phyloP scores from a whole-genome alignment of 2,329 filamentous ascomycete genomes.

The Fusarium udum region DNA sequence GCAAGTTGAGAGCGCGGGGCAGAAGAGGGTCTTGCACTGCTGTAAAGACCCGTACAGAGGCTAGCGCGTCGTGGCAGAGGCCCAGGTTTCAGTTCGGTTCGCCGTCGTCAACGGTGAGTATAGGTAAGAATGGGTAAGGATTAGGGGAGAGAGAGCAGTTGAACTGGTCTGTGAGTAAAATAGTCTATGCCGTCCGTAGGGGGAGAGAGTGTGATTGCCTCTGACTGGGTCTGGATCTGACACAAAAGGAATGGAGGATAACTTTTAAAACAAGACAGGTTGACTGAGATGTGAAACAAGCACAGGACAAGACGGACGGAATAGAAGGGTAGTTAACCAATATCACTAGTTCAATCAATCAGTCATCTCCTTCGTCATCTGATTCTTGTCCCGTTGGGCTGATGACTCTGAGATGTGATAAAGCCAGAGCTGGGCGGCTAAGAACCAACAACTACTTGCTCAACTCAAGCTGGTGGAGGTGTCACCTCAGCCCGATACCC shows the following conservation, averaged over 20 bases:
- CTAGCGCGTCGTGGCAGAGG: conserved; percentile 38
- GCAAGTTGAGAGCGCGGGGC: conserved; percentile 32
- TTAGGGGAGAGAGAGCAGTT: neutral
- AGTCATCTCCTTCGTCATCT: conserved; percentile 28
- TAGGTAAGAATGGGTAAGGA: conserved; percentile 36
- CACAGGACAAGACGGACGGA: conserved; percentile 2
- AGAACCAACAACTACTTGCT: conserved; percentile 32
- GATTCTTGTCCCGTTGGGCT: conserved; percentile 33
- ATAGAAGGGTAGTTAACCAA: neutral
- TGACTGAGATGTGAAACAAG: conserved; percentile 20
- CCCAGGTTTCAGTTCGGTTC: conserved; percentile 44
- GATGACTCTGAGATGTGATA: conserved; percentile 38
- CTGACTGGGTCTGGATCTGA: conserved; percentile 1
- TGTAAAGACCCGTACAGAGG: conserved; percentile 9
- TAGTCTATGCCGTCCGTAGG: neutral
- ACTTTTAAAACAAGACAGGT: conserved; percentile 30
- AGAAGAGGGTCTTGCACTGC: conserved; percentile 27
- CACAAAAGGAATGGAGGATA: neutral
- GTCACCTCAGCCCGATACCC: conserved; percentile 4
- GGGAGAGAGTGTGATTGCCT: neutral
- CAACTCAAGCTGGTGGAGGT: conserved; percentile 23
- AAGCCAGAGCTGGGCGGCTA: conserved; percentile 40
- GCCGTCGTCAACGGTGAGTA: conserved; percentile 42
- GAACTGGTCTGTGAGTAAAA: neutral
- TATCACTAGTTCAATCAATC: neutral